Percentiles rank a stretch among this genome's conserved stretches.
These are phyloP conservation scores for Fusarium decemcellulare DNA, from an alignment of 2,329 filamentous ascomycete genomes.

Conservation along the genomic window DNA sequence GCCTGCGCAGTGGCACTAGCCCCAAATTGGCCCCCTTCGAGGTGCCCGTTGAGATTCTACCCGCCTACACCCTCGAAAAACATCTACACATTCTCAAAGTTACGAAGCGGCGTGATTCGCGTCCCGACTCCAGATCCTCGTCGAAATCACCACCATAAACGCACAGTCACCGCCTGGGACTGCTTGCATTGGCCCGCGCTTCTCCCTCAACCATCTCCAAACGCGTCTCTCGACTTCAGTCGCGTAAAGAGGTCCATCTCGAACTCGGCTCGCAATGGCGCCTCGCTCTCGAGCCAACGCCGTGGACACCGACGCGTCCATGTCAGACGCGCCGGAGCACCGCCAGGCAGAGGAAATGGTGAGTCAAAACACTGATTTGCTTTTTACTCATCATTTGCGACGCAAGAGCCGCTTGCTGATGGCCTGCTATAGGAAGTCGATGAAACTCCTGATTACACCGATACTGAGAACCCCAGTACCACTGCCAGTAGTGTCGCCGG, in stretches of 20 bases:
- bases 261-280: conserved; percentile 62
- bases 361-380: conserved; percentile 30
- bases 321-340: conserved; percentile 70
- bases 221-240: conserved; percentile 65
- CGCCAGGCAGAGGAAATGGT: conserved; percentile 66
- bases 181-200: conserved; percentile 19
- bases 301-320: conserved; percentile 73
- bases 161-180: not conserved
- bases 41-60: conserved; percentile 54
- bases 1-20: conserved; percentile 49
- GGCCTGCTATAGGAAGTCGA: conserved; percentile 67
- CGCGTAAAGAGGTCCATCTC: conserved; percentile 66
- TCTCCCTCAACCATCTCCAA: conserved; percentile 39
- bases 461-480: conserved; percentile 77
- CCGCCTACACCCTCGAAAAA: conserved; percentile 50
- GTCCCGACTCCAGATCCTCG: conserved; percentile 19
- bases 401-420: conserved; percentile 27
- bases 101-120: conserved; percentile 25
- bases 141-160: conserved; percentile 10
- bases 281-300: conserved; percentile 67
- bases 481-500: conserved; percentile 89
- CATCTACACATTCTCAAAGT: conserved; percentile 46
- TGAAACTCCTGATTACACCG: conserved; percentile 76
- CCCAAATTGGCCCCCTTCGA: conserved; percentile 51
- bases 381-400: conserved; percentile 1